Evolutionary conservation across 257 asterid species (phyloP).

Genomic region (Scutellaria baicalensis): DNA sequence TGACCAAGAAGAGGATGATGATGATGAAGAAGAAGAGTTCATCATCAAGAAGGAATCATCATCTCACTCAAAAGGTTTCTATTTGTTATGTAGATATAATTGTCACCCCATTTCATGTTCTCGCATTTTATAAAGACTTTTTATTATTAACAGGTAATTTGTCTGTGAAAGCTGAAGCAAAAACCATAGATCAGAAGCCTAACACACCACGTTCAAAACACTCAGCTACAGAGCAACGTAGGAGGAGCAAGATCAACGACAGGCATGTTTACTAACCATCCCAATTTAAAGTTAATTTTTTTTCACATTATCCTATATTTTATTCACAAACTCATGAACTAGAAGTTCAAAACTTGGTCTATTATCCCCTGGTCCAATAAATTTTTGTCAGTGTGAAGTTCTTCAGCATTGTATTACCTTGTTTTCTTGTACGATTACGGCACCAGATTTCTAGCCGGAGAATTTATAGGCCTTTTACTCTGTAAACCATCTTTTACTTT

Average conservation of each 20-base stretch:
- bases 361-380: neutral
- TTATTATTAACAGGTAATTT: conserved; percentile 40
- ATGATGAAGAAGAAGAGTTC: conserved; percentile 68
- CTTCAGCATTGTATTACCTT: neutral
- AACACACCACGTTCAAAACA: conserved; percentile 94
- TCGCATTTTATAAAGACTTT: neutral
- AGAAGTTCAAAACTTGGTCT: neutral
- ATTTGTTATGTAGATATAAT: neutral
- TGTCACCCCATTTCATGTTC: neutral
- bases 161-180: conserved; percentile 62
- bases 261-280: conserved; percentile 45
- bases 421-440: neutral
- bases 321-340: neutral
- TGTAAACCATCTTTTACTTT: neutral
- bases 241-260: conserved; percentile 98
- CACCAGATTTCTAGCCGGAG: neutral
- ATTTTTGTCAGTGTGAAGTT: neutral
- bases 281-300: neutral
- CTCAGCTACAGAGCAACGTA: conserved; percentile 99
- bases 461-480: neutral
- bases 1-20: conserved; percentile 72
- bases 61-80: conserved; percentile 56
- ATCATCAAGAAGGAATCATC: conserved; percentile 63
- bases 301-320: neutral
- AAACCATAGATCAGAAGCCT: conserved; percentile 64